These are phyloP conservation scores for Aspergillus sclerotioniger DNA, from an alignment of 495 filamentous ascomycete genomes.

Conservation along the genomic window DNA sequence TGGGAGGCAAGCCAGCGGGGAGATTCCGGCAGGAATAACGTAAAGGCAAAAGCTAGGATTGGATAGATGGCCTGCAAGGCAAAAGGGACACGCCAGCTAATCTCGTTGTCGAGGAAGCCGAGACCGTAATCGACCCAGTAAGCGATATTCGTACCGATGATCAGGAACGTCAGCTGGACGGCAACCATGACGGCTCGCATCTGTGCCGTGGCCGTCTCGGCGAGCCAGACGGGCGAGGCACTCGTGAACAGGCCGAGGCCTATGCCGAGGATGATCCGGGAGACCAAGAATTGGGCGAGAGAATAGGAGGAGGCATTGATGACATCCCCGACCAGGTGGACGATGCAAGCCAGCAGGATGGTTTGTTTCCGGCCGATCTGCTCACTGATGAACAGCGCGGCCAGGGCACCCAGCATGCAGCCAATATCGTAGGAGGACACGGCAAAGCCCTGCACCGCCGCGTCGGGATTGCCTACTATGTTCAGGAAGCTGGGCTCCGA, in stretches of 20 bases:
- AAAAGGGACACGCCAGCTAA: conserved; percentile 66
- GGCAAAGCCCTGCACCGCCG: too few species aligned
- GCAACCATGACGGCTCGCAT: conserved; percentile 79
- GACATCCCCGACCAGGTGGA: too few species aligned
- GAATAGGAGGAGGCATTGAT: too few species aligned
- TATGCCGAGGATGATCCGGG: conserved; percentile 38
- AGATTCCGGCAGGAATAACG: conserved; percentile 66
- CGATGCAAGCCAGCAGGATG: too few species aligned
- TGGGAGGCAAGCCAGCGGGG: conserved; percentile 71
- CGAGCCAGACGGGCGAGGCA: conserved; percentile 76
- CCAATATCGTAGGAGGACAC: too few species aligned
- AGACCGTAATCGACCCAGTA: conserved; percentile 84
- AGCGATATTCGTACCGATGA: conserved; percentile 71
- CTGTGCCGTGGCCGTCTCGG: conserved; percentile 65
- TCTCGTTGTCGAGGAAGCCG: conserved; percentile 48
- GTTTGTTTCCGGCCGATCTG: too few species aligned
- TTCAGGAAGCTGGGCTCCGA: too few species aligned
- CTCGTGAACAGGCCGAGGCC: conserved; percentile 74
- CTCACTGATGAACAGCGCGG: too few species aligned
- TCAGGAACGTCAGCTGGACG: conserved; percentile 75
- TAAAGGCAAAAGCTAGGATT: conserved; percentile 54
- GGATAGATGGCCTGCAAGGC: conserved; percentile 76
- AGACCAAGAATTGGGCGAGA: too few species aligned
- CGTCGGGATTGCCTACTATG: too few species aligned
- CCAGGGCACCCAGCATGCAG: too few species aligned